phyloP scores from a whole-genome alignment of 129 eudicot species.

The Heracleum sosnowskyi region DNA sequence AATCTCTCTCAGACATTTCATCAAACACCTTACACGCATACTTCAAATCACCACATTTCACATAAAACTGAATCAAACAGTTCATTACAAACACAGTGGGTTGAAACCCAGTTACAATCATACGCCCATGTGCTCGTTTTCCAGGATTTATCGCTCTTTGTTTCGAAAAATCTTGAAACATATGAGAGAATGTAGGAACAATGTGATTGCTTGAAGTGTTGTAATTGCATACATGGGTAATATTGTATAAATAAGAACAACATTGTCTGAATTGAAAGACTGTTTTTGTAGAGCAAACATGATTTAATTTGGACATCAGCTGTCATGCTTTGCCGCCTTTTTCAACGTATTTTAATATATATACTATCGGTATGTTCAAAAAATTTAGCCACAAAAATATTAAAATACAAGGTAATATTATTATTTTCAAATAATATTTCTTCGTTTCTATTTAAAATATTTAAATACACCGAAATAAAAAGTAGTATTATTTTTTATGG shows the following conservation, averaged over 20 bases:
- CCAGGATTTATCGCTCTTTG: conserved; percentile 50
- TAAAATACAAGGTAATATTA: too few species aligned
- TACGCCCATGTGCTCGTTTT: conserved; percentile 72
- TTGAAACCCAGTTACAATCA: conserved; percentile 65
- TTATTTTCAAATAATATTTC: too few species aligned
- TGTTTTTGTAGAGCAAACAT: conserved; percentile 16
- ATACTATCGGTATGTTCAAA: too few species aligned
- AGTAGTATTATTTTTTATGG: too few species aligned
- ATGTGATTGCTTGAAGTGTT: too few species aligned
- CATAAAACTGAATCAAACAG: conserved; percentile 66
- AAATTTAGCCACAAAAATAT: too few species aligned
- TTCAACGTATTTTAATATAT: background rate
- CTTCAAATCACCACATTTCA: conserved; percentile 45
- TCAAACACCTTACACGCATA: conserved; percentile 68
- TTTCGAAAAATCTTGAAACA: conserved; percentile 62
- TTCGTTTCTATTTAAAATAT: too few species aligned
- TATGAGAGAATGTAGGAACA: conserved; percentile 54
- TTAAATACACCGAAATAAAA: too few species aligned
- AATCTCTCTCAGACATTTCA: conserved; percentile 57
- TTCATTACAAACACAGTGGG: conserved; percentile 77
- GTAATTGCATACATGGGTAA: conserved; percentile 6
- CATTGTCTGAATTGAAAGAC: conserved; percentile 8
- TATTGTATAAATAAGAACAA: conserved; percentile 3
- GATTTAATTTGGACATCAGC: conserved; percentile 31
- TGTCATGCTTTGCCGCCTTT: conserved; percentile 40